Percentiles rank a stretch among this genome's conserved stretches.
phyloP scores from a whole-genome alignment of 306 rosid genomes.

The Myrica gale region DNA sequence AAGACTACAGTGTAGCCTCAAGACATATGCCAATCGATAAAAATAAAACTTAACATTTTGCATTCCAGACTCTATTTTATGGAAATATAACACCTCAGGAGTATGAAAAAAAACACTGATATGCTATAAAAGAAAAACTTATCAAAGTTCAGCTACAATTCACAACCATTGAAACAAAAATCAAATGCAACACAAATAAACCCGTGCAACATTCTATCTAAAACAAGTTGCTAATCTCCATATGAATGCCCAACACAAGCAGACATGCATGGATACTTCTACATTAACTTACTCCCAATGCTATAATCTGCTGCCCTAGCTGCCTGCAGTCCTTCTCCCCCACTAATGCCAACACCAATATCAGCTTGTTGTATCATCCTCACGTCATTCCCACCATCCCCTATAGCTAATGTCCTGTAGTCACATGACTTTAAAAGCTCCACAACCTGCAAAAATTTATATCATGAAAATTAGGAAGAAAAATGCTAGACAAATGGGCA shows the following conservation, averaged over 20 bases:
- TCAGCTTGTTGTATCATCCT: slow-evolving; percentile 99
- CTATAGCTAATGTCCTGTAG: slow-evolving; percentile 92
- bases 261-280: slow-evolving; percentile 12
- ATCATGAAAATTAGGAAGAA: slow-evolving; percentile 8
- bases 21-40: slow-evolving; percentile 12
- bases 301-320: slow-evolving; percentile 99
- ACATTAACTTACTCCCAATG: slow-evolving; percentile 76
- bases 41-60: slow-evolving; percentile 22
- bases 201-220: not conserved
- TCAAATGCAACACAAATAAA: not conserved
- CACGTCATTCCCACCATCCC: slow-evolving; percentile 99
- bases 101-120: not conserved
- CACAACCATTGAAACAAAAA: not conserved
- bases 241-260: slow-evolving; percentile 11
- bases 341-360: slow-evolving; percentile 98
- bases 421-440: slow-evolving; percentile 88
- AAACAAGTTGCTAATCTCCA: slow-evolving; percentile 10
- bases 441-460: slow-evolving; percentile 74
- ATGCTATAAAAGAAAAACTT: not conserved
- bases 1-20: not conserved
- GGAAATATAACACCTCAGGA: slow-evolving; percentile 17
- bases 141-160: slow-evolving; percentile 7
- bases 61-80: slow-evolving; percentile 9
- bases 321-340: slow-evolving; percentile 98
- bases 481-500: too few relatives aligned